Conservation (phyloP, 345 rosid genomes). For the Aquilaria yunnanensis region DNA sequence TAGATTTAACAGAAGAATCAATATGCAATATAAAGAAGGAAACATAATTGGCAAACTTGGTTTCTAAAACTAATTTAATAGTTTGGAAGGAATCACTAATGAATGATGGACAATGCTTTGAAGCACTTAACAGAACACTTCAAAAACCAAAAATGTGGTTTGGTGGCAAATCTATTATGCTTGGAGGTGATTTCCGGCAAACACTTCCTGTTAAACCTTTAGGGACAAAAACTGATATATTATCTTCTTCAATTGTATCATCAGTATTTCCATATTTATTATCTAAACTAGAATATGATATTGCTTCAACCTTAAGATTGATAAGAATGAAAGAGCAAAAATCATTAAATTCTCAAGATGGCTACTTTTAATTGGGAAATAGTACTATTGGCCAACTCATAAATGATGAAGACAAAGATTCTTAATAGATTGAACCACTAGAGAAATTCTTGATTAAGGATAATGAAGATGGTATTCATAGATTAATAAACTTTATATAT, state of each 20-base stretch:
- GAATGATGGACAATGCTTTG: conserved; percentile 2
- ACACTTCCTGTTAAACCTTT: not conserved
- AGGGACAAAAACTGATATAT: not conserved
- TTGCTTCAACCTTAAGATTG: not conserved
- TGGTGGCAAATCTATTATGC: conserved; percentile 1
- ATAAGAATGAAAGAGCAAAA: not conserved
- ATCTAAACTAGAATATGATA: not conserved
- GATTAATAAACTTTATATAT: too few species aligned
- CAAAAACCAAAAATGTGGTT: not conserved
- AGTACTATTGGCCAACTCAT: too few species aligned
- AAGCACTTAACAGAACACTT: not conserved
- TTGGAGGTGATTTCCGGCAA: conserved; percentile 2
- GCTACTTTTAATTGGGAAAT: not conserved
- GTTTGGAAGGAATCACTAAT: conserved; percentile 13
- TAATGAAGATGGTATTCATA: too few species aligned
- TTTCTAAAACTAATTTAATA: not conserved
- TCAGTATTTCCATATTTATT: not conserved
- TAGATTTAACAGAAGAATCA: not conserved
- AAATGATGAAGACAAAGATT: too few species aligned
- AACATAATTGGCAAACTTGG: not conserved
- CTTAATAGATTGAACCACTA: too few species aligned
- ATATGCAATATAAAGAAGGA: conserved; percentile 3
- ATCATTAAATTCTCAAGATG: not conserved
- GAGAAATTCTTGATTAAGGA: too few species aligned
- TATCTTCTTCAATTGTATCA: not conserved